Percentiles rank a stretch among this genome's conserved stretches.
Evolutionary conservation across 2,329 filamentous ascomycete species (phyloP).

Genomic region (Microsporum audouinii): DNA sequence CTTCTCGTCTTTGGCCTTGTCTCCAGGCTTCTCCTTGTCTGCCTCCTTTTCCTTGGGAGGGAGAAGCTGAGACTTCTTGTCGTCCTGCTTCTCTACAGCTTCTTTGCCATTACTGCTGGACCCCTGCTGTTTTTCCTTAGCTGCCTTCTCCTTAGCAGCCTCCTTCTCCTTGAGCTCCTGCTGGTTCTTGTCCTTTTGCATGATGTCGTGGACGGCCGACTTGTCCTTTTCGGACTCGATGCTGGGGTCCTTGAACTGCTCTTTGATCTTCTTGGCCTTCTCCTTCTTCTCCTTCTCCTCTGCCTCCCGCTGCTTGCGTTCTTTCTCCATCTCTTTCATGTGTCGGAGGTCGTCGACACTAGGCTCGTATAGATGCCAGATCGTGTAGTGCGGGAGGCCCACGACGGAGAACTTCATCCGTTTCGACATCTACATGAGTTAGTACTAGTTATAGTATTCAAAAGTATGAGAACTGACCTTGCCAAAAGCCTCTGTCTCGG

Average conservation of each 20-base stretch:
- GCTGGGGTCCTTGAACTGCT: constrained; percentile 64
- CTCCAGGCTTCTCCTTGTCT: background rate
- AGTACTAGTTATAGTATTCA: background rate
- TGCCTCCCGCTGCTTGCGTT: constrained; percentile 65
- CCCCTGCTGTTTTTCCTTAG: background rate
- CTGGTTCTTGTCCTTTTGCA: constrained; percentile 44
- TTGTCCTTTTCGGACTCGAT: constrained; percentile 87
- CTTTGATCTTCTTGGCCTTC: constrained; percentile 64
- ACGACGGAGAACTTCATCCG: constrained; percentile 93
- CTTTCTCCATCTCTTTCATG: constrained; percentile 97
- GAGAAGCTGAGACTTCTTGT: background rate
- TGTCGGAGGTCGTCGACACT: constrained; percentile 93
- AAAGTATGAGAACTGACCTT: constrained; percentile 52
- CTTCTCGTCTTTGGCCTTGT: background rate
- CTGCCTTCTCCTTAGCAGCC: constrained; percentile 1
- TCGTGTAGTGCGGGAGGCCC: constrained; percentile 91
- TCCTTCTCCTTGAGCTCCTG: constrained; percentile 16
- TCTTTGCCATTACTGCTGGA: background rate
- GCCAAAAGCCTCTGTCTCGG: constrained; percentile 95
- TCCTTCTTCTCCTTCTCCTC: constrained; percentile 67
- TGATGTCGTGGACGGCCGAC: constrained; percentile 58
- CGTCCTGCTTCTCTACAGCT: background rate
- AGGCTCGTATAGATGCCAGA: constrained; percentile 99
- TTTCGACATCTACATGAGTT: constrained; percentile 72
- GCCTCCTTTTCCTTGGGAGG: background rate